Base-by-base conservation (phyloP, 371 early-diverging fungal species). In the Blakeslea trispora region DNA sequence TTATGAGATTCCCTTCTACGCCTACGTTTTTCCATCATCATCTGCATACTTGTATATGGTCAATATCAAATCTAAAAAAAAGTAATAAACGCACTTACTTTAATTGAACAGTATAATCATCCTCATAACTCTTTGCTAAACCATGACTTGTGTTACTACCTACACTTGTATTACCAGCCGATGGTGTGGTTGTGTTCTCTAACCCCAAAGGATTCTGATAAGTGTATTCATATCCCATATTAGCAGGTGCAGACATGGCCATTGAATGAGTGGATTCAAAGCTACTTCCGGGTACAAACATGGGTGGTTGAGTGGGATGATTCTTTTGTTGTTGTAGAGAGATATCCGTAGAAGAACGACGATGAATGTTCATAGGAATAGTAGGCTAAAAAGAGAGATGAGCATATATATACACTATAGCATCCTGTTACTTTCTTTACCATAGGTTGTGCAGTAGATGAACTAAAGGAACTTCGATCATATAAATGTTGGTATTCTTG, bases 1-100 rank as follows among this genome's bases (percentile, higher is more conserved):
- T 97, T 97, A 77, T 97, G 98, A 23, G 92, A 91, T 77, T 96
- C 98, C 28, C 98, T 78, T 55, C 97, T 89, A 23, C 92, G 84
- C 43, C 95, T 79, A 7, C 94, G 82, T 67, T 95, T 95, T 61
- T 97, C 97, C 74, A 77, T 74, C 47, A 76, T 69, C 18, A 62
- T 34, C 43, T 76, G 77, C 57, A 76, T 59, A 54, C 77, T 75
- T 23, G 5, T 23, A 23, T 21, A 23, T 15, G 2, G 13, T 24
- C 3, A 21, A 14, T 2, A n/a, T n/a, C n/a, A n/a, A n/a, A n/a
- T n/a, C n/a, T n/a, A n/a, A n/a, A n/a, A n/a, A n/a, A n/a, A n/a
- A n/a, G n/a, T n/a, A n/a, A n/a, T n/a, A n/a, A n/a, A n/a, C n/a
- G n/a, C n/a, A 41, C 61, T 68, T 73, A 76, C 77, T 72, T 72